Evolutionary conservation across 2,329 filamentous ascomycete genomes (phyloP), one percentile per base, ranked within the genome.

Genomic region (Nectriaceae sp.): DNA sequence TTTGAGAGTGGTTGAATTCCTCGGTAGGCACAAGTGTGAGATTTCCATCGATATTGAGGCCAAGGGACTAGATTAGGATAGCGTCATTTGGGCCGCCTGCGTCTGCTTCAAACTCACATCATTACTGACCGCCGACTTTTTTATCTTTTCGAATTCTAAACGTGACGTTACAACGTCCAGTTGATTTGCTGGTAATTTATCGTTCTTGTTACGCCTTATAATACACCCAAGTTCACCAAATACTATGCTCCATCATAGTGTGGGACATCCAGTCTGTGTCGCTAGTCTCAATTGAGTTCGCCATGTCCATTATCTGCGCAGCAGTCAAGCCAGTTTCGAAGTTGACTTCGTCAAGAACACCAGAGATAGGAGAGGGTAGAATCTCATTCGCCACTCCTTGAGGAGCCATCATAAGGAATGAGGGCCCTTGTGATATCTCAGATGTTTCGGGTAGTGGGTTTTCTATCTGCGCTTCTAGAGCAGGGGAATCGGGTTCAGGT

Each of bases 211-310:
- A n/a, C n/a, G n/a, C n/a, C n/a, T n/a, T n/a, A n/a, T n/a, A n/a
- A n/a, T n/a, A n/a, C n/a, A n/a, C n/a, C n/a, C n/a, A n/a, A n/a
- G n/a, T 29, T 40, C 21, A 72, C 70, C 69, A 74, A 8, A 74
- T 74, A 39, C 68, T 62, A 52, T 75, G 72, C 39, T 75, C 71
- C 26, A 73, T 65, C 46, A 76, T 71, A 0, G 70, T 70, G 44
- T 76, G 73, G 0, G 71, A 74, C 29, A 77, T 63, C 71, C 74
- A 77, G 33, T 76, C 74, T 2, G 72, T 72, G 24, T 75, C 70
- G 41, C 53, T 66, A 3, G 62, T 60, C 2, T 73, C 75, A 46
- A 78, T 76, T 11, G 73, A 75, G 39, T 77, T 72, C 0, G 75
- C 74, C 50, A 77, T 68, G 3, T 73, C 74, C 52, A 77, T 68